Conservation (phyloP, 2,329 filamentous ascomycete genomes). For the Colletotrichum simmondsii region DNA sequence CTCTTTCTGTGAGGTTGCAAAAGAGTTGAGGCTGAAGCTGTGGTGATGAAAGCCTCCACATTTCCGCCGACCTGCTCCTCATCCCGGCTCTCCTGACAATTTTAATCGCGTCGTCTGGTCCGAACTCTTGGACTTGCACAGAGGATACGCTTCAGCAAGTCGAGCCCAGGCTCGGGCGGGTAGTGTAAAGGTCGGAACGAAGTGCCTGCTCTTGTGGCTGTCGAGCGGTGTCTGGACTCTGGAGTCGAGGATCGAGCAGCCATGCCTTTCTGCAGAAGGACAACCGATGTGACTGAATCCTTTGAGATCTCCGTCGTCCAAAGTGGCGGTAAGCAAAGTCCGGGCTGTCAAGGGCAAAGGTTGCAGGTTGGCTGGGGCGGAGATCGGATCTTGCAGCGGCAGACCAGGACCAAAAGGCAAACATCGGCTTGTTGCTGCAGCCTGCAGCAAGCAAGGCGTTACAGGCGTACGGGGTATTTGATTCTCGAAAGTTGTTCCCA, state of each 20-base stretch:
- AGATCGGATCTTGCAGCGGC: slow-evolving; percentile 31
- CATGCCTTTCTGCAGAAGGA: background rate
- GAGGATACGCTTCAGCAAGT: background rate
- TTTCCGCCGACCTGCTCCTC: background rate
- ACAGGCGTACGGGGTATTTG: background rate
- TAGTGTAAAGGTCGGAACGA: background rate
- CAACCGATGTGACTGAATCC: slow-evolving; percentile 5
- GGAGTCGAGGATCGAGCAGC: slow-evolving; percentile 5
- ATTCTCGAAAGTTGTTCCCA: background rate
- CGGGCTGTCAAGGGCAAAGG: slow-evolving; percentile 14
- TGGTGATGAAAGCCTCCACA: slow-evolving; percentile 14
- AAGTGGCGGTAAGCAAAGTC: slow-evolving; percentile 31
- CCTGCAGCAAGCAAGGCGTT: background rate
- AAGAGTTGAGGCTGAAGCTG: slow-evolving; percentile 31
- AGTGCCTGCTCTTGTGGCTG: background rate
- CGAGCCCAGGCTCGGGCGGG: background rate
- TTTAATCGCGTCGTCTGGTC: background rate
- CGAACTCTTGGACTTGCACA: background rate
- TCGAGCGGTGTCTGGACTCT: slow-evolving; percentile 9
- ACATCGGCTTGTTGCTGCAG: slow-evolving; percentile 7
- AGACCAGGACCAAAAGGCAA: background rate
- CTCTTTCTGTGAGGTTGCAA: slow-evolving; percentile 16
- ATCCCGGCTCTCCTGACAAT: background rate
- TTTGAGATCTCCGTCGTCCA: slow-evolving; percentile 3
- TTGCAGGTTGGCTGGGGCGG: slow-evolving; percentile 20